These are phyloP conservation scores for Botrytis deweyae DNA, from an alignment of 2,329 filamentous ascomycete species.

Conservation along the genomic window DNA sequence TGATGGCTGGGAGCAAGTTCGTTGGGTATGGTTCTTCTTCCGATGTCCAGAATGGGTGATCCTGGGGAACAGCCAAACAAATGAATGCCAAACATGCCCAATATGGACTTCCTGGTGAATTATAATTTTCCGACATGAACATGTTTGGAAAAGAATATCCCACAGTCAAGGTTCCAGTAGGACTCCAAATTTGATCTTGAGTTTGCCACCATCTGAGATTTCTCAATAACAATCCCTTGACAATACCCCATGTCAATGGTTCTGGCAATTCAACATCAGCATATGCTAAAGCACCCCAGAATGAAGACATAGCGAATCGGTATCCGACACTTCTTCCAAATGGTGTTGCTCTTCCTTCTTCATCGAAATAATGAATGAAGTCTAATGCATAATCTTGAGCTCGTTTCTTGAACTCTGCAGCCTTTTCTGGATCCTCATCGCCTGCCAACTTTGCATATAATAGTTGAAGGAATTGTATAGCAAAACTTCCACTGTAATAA, in stretches of 20 bases:
- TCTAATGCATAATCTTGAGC: slow-evolving; percentile 67
- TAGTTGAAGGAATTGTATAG: slow-evolving; percentile 77
- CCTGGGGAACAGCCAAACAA: slow-evolving; percentile 65
- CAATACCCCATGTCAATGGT: slow-evolving; percentile 74
- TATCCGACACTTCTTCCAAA: slow-evolving; percentile 79
- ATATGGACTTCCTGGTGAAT: slow-evolving; percentile 69
- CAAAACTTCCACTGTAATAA: slow-evolving; percentile 80
- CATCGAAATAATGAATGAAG: slow-evolving; percentile 73
- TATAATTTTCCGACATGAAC: slow-evolving; percentile 81
- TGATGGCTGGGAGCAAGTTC: slow-evolving; percentile 56
- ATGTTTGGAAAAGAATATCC: slow-evolving; percentile 80
- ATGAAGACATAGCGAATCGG: slow-evolving; percentile 81
- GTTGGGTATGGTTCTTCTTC: slow-evolving; percentile 61
- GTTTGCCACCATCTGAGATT: slow-evolving; percentile 79
- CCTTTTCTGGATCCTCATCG: slow-evolving; percentile 63
- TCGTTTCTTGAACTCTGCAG: slow-evolving; percentile 67
- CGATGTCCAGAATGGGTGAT: slow-evolving; percentile 74
- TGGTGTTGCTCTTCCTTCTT: slow-evolving; percentile 68
- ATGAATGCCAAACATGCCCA: slow-evolving; percentile 81
- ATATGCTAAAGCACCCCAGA: slow-evolving; percentile 77
- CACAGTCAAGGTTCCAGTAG: slow-evolving; percentile 70
- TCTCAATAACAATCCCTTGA: slow-evolving; percentile 72
- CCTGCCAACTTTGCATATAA: slow-evolving; percentile 72
- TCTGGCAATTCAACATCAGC: slow-evolving; percentile 70
- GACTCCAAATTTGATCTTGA: slow-evolving; percentile 71